Evolutionary conservation across 202 grass and related monocot species (phyloP), one percentile per base, ranked within the genome.

Genomic region (Zoysia matrella): DNA sequence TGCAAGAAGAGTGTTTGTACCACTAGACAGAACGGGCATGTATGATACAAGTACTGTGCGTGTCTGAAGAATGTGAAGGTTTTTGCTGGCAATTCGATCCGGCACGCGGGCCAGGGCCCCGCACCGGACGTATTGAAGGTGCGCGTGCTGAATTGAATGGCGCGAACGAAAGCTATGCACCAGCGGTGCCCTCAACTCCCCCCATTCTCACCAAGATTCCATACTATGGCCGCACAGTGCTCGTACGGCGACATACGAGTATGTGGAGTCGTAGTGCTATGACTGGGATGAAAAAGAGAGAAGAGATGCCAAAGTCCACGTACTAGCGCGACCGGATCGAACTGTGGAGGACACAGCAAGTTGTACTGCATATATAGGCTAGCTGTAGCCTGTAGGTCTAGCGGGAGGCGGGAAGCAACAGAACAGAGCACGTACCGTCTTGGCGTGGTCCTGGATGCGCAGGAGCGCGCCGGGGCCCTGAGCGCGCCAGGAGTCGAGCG

Each of bases 381-480:
- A 15, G 53, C 13, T 55, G 53, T 55, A 55, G 53, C 12, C 22
- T 22, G 22, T 55, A 55, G 53, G 5, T 11, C 3, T 3, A 3
- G 52, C 11, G 52, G 55, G 42, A 43, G 13, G 46, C 11, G 1
- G 22, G 22, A 22, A 22, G 22, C 22, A 63, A 11, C 36, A 60
- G 57, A 60, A 18, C n/a, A 58, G 15, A 6, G 11, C 13, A 79
- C 88, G 75, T 76, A 98, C 95, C 87, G 85, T 65, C 80, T 99
- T 99, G 66, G 91, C 90, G 64, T 96, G 89, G 77, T 99, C 90
- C 89, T 99, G 96, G 78, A 99, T 89, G 87, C 75, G 83, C 67
- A 99, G 41, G 60, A 78, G 75, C 7, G 94, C 80, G 65, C 53
- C 80, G 83, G 81, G 79, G 3, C 77, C 66, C 42, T 3, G 14